phyloP scores from a whole-genome alignment of 2,329 filamentous ascomycete genomes.

The Aspergillus carbonarius region DNA sequence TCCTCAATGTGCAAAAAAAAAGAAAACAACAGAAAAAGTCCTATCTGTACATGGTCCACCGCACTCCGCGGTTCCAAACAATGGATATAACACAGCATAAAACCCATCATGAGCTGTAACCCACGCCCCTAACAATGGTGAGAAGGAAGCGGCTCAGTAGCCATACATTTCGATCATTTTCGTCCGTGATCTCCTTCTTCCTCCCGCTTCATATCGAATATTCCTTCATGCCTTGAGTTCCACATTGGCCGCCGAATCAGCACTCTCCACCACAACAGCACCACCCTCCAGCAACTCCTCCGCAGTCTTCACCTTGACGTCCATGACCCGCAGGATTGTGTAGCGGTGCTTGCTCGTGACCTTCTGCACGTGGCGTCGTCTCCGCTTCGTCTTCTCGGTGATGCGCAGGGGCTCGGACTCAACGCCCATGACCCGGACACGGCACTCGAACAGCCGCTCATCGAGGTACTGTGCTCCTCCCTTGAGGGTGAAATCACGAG shows the following conservation, averaged over 20 bases:
- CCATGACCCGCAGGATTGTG: conserved; percentile 80
- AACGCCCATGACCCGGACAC: conserved; percentile 78
- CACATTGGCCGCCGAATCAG: conserved; percentile 19
- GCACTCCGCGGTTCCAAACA: conserved; percentile 22
- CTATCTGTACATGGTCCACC: conserved; percentile 32
- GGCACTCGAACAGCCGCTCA: conserved; percentile 78
- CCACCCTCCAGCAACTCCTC: conserved; percentile 53
- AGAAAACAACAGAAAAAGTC: conserved; percentile 14
- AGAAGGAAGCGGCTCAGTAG: background rate
- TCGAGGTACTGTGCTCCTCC: conserved; percentile 74
- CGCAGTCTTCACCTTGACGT: conserved; percentile 66
- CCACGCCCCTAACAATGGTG: background rate
- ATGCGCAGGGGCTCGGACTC: conserved; percentile 76
- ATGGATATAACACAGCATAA: conserved; percentile 17
- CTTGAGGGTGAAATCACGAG: conserved; percentile 85
- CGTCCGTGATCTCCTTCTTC: background rate
- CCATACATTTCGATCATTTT: background rate
- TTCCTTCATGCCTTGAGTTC: conserved; percentile 26
- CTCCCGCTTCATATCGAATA: background rate
- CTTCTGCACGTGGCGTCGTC: conserved; percentile 64
- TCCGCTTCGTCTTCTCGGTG: conserved; percentile 80
- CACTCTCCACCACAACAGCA: conserved; percentile 36
- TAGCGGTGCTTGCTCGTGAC: conserved; percentile 89
- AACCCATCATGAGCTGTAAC: conserved; percentile 4
- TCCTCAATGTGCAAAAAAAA: conserved; percentile 18